These are phyloP conservation scores for Aureobasidium sp. DNA, from an alignment of 2,329 filamentous ascomycete genomes.

Conservation along the genomic window DNA sequence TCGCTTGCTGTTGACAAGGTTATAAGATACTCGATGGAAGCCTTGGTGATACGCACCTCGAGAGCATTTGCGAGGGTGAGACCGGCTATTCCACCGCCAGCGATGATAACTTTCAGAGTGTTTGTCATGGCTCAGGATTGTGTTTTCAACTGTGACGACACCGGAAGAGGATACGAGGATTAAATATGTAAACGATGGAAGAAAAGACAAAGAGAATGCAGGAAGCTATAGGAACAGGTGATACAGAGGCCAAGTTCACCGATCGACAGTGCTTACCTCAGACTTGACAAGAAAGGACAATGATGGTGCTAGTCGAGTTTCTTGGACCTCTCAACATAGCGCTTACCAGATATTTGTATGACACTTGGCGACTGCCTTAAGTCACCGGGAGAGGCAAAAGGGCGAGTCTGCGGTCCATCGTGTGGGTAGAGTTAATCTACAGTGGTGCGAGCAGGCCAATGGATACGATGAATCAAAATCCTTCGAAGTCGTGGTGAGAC, in stretches of 20 bases:
- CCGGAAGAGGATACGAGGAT: too few relatives aligned
- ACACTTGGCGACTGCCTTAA: too few relatives aligned
- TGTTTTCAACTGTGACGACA: too few relatives aligned
- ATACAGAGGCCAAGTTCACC: too few relatives aligned
- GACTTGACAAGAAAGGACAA: neutral
- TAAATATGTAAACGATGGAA: neutral
- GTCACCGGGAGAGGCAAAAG: too few relatives aligned
- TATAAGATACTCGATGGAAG: neutral
- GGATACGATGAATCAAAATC: too few relatives aligned
- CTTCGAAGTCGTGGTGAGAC: neutral
- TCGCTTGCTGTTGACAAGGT: conserved; percentile 17
- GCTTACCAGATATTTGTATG: too few relatives aligned
- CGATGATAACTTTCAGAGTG: conserved; percentile 34
- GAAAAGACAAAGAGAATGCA: neutral
- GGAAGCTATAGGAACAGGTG: neutral
- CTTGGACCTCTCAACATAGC: fast-evolving
- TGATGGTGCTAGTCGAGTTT: neutral
- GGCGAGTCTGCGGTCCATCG: too few relatives aligned
- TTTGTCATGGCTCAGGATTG: neutral
- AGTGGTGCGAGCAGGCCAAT: too few relatives aligned
- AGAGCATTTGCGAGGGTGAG: conserved; percentile 40
- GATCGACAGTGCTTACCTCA: neutral
- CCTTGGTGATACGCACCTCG: conserved; percentile 19
- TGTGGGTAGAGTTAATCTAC: too few relatives aligned
- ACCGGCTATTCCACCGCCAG: conserved; percentile 41